Evolutionary conservation across 2,329 filamentous ascomycete genomes (phyloP), one percentile per base, ranked within the genome.

Genomic region (Coniella lustricola): DNA sequence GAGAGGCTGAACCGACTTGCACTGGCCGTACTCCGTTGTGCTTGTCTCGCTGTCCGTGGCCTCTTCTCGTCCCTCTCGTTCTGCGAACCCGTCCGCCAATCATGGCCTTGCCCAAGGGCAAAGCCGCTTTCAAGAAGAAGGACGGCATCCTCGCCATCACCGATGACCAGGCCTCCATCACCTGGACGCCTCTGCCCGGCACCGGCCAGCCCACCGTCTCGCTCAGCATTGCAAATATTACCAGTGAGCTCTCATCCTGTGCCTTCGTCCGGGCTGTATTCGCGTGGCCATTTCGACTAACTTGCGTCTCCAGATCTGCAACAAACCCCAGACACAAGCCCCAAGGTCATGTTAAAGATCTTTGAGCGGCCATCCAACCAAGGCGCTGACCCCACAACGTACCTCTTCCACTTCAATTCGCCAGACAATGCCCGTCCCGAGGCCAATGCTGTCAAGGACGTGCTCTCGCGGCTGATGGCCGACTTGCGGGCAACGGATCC

Each of bases 331-430:
- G 88, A 89, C 52, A 83, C 76, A n/a, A 83, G 81, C 32, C 74
- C 89, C 16, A 96, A 95, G 73, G 90, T 95, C 46, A 95, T 95
- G 76, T 77, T 97, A 51, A 95, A 93, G 66, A 84, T 98, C 48
- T 87, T 96, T 58, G 85, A 85, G 54, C 85, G 90, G 63, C 68
- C 79, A 36, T 67, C 79, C 29, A 70, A 72, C 40, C 72, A 56
- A 7, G 62, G 72, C 21, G 65, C 73, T 22, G 79, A 84, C 43
- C 71, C 87, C 16, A 77, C 83, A 39, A 79, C 82, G 47, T 88
- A 94, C 63, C 80, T 91, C 42, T 96, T 98, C 65, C 84, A 87
- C 55, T 97, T 98, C 69, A 94, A 89, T 50, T 89, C 89, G 3
- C 67, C 79, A 12, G 70, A 77, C 18, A 79, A 86, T 56, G 87